phyloP scores from a whole-genome alignment of 192 early-diverging fungal species.

The Coemansia sp. region DNA sequence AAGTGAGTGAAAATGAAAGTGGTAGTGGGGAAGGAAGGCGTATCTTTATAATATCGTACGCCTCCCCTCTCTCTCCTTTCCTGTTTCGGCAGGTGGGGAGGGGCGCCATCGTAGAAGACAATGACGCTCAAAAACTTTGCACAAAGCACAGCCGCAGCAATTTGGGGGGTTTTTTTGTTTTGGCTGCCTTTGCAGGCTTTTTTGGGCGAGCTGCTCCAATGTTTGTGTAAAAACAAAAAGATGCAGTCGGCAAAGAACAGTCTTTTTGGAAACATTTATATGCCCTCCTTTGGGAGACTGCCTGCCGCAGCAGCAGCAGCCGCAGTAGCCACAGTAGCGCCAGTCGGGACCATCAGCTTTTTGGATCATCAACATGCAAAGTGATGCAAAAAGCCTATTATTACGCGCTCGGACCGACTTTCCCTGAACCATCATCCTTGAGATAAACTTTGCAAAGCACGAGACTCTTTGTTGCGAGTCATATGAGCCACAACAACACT shows the following conservation, averaged over 20 bases:
- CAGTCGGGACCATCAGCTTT: background rate
- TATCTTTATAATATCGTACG: background rate
- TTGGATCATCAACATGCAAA: background rate
- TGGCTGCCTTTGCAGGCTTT: background rate
- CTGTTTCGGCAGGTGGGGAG: background rate
- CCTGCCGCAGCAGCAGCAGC: background rate
- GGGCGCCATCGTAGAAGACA: constrained; percentile 7
- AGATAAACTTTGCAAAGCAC: background rate
- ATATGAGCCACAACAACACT: background rate
- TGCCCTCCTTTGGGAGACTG: background rate
- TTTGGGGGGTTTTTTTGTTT: background rate
- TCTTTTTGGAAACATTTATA: background rate
- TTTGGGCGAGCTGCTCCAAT: background rate
- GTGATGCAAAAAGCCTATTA: background rate
- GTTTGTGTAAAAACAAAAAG: background rate
- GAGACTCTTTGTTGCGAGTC: background rate
- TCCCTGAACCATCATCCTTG: background rate
- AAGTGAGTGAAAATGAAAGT: background rate
- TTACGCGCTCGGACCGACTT: background rate
- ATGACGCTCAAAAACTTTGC: background rate
- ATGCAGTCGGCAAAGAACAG: background rate
- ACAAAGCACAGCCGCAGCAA: constrained; percentile 10
- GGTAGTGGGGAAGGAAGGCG: background rate
- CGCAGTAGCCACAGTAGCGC: background rate
- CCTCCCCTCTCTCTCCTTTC: constrained; percentile 5